A percentile compares a stretch with the other conserved stretches of the same genome.
phyloP scores from a whole-genome alignment of 2,329 filamentous ascomycete species.

The Xylaria sp. region DNA sequence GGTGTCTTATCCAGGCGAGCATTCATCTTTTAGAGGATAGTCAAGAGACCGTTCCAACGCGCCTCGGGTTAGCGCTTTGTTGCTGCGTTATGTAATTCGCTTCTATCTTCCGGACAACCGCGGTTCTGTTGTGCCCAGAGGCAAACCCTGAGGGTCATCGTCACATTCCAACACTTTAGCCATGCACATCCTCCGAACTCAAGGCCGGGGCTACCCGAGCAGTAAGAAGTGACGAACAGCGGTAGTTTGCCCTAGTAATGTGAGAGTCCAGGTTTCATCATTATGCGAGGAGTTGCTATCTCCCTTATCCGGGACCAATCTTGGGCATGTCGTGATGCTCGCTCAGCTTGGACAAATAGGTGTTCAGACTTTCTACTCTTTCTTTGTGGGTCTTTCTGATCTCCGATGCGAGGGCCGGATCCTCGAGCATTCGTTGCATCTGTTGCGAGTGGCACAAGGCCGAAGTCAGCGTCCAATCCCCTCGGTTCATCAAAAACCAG shows the following conservation, averaged over 20 bases:
- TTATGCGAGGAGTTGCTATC: neutral
- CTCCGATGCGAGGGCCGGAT: conserved; percentile 65
- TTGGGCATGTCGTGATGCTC: conserved; percentile 97
- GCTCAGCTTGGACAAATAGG: conserved; percentile 86
- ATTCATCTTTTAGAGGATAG: neutral
- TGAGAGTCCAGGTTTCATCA: neutral
- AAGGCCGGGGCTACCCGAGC: no score
- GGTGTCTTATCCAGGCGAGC: neutral
- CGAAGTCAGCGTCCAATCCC: conserved; percentile 22
- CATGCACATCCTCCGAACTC: neutral
- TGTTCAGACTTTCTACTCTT: conserved; percentile 92
- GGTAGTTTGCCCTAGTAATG: neutral
- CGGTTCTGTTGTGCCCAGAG: neutral
- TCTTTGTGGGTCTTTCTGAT: conserved; percentile 97
- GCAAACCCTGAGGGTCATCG: conserved; percentile 3
- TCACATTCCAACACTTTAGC: neutral
- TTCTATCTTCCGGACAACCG: neutral
- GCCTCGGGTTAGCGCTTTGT: neutral
- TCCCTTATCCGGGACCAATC: conserved; percentile 62
- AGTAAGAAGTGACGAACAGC: neutral
- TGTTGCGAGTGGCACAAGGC: conserved; percentile 43
- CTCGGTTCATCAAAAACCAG: neutral
- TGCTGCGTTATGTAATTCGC: neutral
- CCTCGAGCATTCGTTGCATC: conserved; percentile 80
- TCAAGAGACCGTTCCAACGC: neutral